A percentile compares a stretch with the other conserved stretches of the same genome.
Conservation (phyloP, 2,329 filamentous ascomycete genomes). For the Cercospora brassicicola region DNA sequence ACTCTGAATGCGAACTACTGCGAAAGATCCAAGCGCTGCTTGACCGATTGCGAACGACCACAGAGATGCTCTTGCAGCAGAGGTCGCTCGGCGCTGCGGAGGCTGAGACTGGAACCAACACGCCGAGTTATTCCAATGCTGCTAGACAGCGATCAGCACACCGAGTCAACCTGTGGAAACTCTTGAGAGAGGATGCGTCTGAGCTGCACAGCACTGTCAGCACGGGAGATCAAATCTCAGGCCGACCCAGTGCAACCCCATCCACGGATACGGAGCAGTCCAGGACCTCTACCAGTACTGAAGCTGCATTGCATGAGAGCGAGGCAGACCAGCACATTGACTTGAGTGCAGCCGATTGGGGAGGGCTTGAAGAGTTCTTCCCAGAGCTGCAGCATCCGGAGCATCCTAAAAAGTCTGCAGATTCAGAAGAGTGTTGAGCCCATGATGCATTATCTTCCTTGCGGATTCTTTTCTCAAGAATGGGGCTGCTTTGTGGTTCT, state of each 20-base stretch:
- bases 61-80: constrained; percentile 5
- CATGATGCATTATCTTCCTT: background rate
- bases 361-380: constrained; percentile 19
- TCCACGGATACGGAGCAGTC: background rate
- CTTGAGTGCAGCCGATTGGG: constrained; percentile 18
- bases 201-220: constrained; percentile 6
- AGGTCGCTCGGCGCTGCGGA: background rate
- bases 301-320: background rate
- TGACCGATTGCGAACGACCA: constrained; percentile 16
- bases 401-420: background rate
- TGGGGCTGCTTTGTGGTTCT: background rate
- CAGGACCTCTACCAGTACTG: background rate
- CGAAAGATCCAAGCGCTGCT: constrained; percentile 17
- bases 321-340: constrained; percentile 2
- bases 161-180: background rate
- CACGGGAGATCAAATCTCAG: background rate
- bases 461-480: background rate
- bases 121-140: background rate
- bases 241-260: background rate
- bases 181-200: constrained; percentile 4
- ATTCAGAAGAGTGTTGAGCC: background rate
- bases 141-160: background rate
- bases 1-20: constrained; percentile 3
- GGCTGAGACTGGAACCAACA: background rate
- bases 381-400: constrained; percentile 6